Conservation (phyloP, 2,329 filamentous ascomycete genomes). For the Triangularia setosa region DNA sequence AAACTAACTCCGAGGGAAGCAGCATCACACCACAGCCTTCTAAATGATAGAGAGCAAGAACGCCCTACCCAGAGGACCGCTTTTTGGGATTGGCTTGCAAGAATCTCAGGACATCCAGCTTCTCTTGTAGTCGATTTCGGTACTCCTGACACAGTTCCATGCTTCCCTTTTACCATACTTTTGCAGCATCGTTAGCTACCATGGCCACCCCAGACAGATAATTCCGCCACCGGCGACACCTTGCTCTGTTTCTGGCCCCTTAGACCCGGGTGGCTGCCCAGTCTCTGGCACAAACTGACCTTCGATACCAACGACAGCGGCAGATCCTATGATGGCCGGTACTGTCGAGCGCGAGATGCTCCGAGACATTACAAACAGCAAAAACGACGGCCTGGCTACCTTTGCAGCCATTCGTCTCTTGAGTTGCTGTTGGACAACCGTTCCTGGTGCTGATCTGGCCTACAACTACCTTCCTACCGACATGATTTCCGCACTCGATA, state of each 20-base stretch:
- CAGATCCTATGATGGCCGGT: not conserved
- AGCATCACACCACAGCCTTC: not conserved
- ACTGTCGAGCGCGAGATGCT: not conserved
- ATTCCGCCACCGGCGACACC: not conserved
- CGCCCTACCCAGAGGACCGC: no score
- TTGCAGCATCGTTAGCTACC: not conserved
- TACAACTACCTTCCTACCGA: not conserved
- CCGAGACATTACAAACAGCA: not conserved
- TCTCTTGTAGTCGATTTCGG: no score
- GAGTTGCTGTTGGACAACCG: slow-evolving; percentile 6
- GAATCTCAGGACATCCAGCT: no score
- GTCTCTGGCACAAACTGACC: not conserved
- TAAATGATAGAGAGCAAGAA: no score
- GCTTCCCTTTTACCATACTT: not conserved
- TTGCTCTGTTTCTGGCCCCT: not conserved
- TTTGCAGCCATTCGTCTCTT: slow-evolving; percentile 17
- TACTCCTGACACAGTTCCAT: not conserved
- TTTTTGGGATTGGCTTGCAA: no score
- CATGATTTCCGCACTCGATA: slow-evolving; percentile 5
- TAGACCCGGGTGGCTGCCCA: not conserved
- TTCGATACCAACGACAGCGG: not conserved
- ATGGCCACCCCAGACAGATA: not conserved
- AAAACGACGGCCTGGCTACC: slow-evolving; percentile 7
- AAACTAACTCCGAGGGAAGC: not conserved
- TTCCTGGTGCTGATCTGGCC: not conserved